phyloP scores from a whole-genome alignment of 208 protist species.

The Wallacemonas rigidus region DNA sequence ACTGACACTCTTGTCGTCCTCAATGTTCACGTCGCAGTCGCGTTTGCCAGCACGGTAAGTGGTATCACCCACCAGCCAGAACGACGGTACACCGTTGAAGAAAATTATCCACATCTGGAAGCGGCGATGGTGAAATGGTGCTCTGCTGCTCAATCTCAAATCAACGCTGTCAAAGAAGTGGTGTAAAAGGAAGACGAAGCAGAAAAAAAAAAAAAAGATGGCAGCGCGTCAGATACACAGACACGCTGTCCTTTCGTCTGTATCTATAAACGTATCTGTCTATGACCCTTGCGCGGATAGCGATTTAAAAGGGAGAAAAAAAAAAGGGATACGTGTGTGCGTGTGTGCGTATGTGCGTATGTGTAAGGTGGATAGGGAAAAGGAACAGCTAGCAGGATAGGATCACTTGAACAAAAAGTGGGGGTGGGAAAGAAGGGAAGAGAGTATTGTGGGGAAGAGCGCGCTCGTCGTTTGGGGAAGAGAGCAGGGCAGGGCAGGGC shows the following conservation, averaged over 20 bases:
- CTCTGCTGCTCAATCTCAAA: no score
- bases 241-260: no score
- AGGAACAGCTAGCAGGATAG: conserved; percentile 4
- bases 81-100: conserved; percentile 47
- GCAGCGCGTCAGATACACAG: no score
- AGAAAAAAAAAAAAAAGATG: conserved; percentile 19
- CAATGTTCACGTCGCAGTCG: conserved; percentile 68
- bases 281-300: background rate
- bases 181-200: background rate
- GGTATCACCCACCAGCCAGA: conserved; percentile 64
- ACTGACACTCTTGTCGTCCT: conserved; percentile 79
- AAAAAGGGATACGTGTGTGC: no score
- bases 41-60: conserved; percentile 64
- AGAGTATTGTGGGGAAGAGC: background rate
- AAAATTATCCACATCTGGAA: conserved; percentile 81
- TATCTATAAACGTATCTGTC: background rate
- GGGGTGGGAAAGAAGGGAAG: conserved; percentile 3
- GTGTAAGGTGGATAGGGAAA: background rate
- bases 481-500: background rate
- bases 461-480: no score
- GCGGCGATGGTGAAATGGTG: background rate
- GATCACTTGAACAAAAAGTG: no score
- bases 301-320: no score
- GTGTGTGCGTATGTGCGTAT: conserved; percentile 3
- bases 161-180: no score